Evolutionary conservation across 164 flowering plant species (phyloP).

Genomic region (Piper betle): DNA sequence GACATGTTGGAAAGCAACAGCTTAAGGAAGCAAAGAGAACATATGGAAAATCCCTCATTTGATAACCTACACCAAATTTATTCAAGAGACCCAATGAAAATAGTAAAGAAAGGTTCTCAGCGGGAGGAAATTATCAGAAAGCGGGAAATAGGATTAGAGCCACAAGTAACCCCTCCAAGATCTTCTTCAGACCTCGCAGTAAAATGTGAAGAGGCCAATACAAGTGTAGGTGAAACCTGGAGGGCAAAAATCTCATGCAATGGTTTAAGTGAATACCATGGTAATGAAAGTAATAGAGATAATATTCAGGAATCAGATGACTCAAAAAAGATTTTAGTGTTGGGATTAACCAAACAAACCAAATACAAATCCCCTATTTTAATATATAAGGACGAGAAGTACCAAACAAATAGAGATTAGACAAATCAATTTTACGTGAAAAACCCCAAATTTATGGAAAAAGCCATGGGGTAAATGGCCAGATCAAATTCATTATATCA

Average conservation of each 20-base stretch:
- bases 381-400: no score
- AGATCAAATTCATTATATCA: no score
- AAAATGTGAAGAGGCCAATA: neutral
- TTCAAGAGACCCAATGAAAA: neutral
- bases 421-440: no score
- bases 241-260: neutral
- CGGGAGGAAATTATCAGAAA: slow-evolving; percentile 7
- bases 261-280: neutral
- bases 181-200: slow-evolving; percentile 12
- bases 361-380: no score
- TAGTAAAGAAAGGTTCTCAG: no score
- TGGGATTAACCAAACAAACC: no score
- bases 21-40: slow-evolving; percentile 8
- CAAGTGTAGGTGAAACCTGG: neutral
- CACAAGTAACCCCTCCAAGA: slow-evolving; percentile 4
- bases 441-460: no score
- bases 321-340: neutral
- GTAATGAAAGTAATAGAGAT: neutral
- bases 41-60: neutral
- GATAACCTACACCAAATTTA: neutral
- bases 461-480: no score
- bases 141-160: slow-evolving; percentile 4
- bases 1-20: slow-evolving; percentile 7
- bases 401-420: no score
- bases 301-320: neutral